Conservation (phyloP, 164 flowering plant genomes). For the Stephania yunnanensis region DNA sequence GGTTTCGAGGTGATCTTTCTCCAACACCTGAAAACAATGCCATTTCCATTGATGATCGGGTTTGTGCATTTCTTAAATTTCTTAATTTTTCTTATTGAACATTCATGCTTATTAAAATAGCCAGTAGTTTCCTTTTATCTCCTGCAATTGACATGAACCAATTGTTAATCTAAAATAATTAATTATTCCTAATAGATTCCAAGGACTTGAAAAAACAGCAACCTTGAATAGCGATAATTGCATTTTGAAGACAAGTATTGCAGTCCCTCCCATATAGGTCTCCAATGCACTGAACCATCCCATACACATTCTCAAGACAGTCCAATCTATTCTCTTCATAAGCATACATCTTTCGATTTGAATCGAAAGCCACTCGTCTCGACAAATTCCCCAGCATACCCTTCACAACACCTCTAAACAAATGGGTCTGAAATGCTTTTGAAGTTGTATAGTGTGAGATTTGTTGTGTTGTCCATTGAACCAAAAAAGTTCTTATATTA, state of each 20-base stretch:
- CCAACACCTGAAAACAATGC: too few relatives aligned
- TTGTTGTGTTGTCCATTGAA: constrained; percentile 12
- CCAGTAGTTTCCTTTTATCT: too few relatives aligned
- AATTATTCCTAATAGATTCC: too few relatives aligned
- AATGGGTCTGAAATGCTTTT: constrained; percentile 17
- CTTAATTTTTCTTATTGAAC: too few relatives aligned
- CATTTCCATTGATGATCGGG: too few relatives aligned
- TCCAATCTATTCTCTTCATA: constrained; percentile 9
- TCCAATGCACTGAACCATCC: constrained; percentile 37
- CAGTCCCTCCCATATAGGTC: constrained; percentile 25
- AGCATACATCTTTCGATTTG: constrained; percentile 18
- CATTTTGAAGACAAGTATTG: constrained; percentile 20
- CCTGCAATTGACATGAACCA: too few relatives aligned
- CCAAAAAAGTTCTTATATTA: constrained; percentile 24
- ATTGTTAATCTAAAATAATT: too few relatives aligned
- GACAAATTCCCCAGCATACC: neutral
- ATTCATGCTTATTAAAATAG: too few relatives aligned
- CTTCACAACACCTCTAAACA: constrained; percentile 11
- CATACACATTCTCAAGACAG: constrained; percentile 16
- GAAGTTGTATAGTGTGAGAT: constrained; percentile 5
- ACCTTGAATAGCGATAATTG: neutral
- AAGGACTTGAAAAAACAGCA: too few relatives aligned
- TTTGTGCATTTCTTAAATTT: too few relatives aligned
- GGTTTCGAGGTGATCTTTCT: too few relatives aligned
- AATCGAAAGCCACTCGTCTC: constrained; percentile 14